phyloP scores from a whole-genome alignment of 2,329 filamentous ascomycete species.

The Fusarium penzigii region DNA sequence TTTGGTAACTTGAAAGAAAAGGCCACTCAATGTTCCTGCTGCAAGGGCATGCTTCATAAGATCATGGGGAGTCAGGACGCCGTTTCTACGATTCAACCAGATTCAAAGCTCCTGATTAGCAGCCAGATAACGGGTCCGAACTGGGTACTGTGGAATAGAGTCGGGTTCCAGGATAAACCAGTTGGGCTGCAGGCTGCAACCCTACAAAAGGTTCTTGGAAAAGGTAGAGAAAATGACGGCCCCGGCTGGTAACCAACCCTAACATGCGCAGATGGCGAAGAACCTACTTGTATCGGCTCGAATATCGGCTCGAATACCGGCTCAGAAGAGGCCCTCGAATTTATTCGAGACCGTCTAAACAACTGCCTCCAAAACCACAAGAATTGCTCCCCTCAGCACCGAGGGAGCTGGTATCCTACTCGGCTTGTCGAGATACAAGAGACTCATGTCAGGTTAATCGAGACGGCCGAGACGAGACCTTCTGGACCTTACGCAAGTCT shows the following conservation, averaged over 20 bases:
- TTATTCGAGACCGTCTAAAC: neutral
- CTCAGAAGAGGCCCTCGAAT: neutral
- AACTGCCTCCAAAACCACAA: neutral
- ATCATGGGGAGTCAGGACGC: neutral
- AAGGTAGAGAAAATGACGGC: neutral
- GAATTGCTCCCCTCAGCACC: neutral
- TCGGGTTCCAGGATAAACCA: neutral
- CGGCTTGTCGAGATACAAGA: conserved; percentile 1
- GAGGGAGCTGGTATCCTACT: neutral
- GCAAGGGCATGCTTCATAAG: neutral
- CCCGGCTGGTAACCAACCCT: neutral
- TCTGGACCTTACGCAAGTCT: neutral
- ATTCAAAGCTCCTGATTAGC: no score
- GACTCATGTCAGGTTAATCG: neutral
- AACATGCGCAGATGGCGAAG: neutral
- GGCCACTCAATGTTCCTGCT: neutral
- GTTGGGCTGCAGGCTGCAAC: neutral
- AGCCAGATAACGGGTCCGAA: no score
- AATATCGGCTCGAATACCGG: neutral
- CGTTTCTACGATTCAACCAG: no score
- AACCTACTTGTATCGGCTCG: neutral
- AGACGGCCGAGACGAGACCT: neutral
- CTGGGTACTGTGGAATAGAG: neutral
- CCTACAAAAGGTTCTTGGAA: neutral
- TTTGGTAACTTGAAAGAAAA: neutral